These are phyloP conservation scores for Vaccinium myrtillus DNA, from an alignment of 148 eudicot genomes.

Conservation along the genomic window DNA sequence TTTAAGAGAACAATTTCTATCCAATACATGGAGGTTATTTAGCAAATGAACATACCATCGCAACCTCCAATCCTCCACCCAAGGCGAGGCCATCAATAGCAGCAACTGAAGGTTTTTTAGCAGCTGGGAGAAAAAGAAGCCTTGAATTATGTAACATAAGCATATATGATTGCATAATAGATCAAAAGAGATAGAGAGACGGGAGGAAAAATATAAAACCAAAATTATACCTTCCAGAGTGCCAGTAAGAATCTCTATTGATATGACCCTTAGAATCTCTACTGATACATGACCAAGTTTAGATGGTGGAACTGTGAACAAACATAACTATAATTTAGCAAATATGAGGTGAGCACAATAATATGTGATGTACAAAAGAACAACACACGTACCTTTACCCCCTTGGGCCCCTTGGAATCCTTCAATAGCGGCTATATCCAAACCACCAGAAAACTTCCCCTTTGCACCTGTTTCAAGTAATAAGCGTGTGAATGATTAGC, in stretches of 20 bases:
- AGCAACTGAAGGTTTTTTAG: constrained; percentile 92
- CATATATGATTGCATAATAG: not conserved
- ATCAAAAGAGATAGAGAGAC: not conserved
- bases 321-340: constrained; percentile 16
- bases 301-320: constrained; percentile 49
- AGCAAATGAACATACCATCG: constrained; percentile 64
- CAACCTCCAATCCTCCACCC: constrained; percentile 97
- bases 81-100: constrained; percentile 94
- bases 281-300: constrained; percentile 72
- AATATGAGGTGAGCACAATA: not conserved
- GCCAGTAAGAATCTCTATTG: constrained; percentile 75
- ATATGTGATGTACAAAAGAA: not conserved
- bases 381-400: constrained; percentile 48
- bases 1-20: not conserved
- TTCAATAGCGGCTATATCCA: constrained; percentile 81
- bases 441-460: constrained; percentile 94
- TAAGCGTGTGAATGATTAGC: not conserved
- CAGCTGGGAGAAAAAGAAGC: constrained; percentile 42
- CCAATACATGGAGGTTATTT: not conserved
- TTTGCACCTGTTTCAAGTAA: constrained; percentile 59
- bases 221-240: constrained; percentile 61
- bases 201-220: constrained; percentile 2
- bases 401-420: constrained; percentile 63
- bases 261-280: constrained; percentile 70
- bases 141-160: not conserved